Evolutionary conservation across 2,329 filamentous ascomycete genomes (phyloP), one percentile per base, ranked within the genome.

Genomic region (Endoconidiophora laricicola): DNA sequence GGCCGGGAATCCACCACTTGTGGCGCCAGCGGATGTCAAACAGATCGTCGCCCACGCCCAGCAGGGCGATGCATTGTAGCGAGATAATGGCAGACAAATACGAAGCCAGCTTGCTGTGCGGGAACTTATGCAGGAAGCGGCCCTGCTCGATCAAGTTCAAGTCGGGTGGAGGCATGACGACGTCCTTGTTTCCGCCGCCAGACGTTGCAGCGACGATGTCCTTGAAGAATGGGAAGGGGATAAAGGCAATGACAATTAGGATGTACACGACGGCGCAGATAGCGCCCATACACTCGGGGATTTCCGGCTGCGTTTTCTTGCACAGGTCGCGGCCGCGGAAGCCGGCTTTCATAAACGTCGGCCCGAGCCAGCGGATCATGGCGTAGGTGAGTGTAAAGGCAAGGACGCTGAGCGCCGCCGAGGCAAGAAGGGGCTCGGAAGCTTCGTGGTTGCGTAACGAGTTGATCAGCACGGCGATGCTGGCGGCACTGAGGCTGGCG

Each of bases 21-120:
- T 98, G 90, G 49, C 91, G 83, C 91, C 91, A 98, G 61, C 91
- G 79, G 60, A 98, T 94, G 65, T 98, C 91, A 66, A 98, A 94
- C 47, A 95, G 76, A 66, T 98, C 91, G 66, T 98, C 91, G 56
- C 86, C 85, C 54, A 98, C 81, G 49, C 91, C 91, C 33, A 98
- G 81, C 52, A 96, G 81, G 45, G 87, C 83, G 55, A 93, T 86
- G 43, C 81, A 84, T 66, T 95, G 87, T 37, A 98, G 77, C 5
- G 90, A 93, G 57, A 95, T 81, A 60, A 96, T 83, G 55, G 88
- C 91, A 24, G 91, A 93, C 42, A 95, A 78, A 64, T 94, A 98
- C 6, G 88, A 94, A 37, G 90, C 88, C 55, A 98, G 81, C 84
- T 95, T 96, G 66, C 81, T 87, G 65, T 96, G 87, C 14, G 91